Conservation (phyloP, 2,329 filamentous ascomycete species). For the Fusarium nodosum region DNA sequence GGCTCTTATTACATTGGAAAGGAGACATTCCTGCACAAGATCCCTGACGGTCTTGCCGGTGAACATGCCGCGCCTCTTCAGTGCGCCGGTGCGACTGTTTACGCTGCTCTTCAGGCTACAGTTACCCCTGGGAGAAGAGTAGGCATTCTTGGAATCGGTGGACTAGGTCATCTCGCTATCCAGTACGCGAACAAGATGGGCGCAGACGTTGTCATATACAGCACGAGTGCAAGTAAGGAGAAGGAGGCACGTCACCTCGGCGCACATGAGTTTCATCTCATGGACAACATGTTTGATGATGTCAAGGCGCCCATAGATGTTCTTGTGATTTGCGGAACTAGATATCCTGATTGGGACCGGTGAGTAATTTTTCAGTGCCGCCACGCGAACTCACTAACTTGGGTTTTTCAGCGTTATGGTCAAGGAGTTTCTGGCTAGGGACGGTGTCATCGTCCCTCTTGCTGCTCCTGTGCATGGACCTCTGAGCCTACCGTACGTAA, state of each 20-base stretch:
- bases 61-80: conserved; percentile 25
- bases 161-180: conserved; percentile 13
- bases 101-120: conserved; percentile 19
- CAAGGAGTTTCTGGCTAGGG: conserved; percentile 16
- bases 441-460: conserved; percentile 7
- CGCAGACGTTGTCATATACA: conserved; percentile 6
- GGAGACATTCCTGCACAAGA: conserved; percentile 18
- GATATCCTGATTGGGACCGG: conserved; percentile 45
- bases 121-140: conserved; percentile 5
- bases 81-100: conserved; percentile 15
- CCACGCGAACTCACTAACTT: fast-evolving
- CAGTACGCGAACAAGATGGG: conserved; percentile 24
- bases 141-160: conserved; percentile 17
- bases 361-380: fast-evolving
- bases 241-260: conserved; percentile 1
- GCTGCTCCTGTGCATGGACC: conserved; percentile 6
- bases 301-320: conserved; percentile 12
- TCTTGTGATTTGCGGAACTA: conserved; percentile 21
- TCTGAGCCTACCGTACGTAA: neutral
- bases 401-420: neutral
- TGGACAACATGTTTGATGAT: conserved; percentile 4
- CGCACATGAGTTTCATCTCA: conserved; percentile 12
- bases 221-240: conserved; percentile 21
- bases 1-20: conserved; percentile 16
- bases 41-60: conserved; percentile 1